Base-by-base conservation (phyloP, 2,329 filamentous ascomycete genomes). In the Aspergillus phoenicis region DNA sequence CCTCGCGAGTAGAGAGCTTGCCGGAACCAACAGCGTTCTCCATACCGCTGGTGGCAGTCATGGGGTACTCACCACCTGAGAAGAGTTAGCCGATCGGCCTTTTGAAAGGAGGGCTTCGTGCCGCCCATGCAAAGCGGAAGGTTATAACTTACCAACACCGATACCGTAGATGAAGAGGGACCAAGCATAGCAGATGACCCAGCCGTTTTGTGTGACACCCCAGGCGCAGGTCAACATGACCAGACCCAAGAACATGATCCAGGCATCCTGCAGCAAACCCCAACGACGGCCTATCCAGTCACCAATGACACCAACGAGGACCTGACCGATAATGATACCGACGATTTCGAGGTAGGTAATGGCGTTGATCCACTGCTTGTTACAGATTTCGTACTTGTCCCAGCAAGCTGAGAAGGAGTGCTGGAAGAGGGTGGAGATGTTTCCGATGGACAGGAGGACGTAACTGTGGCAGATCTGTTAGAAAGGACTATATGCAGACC, bases 131-230 rank as follows among this genome's bases (percentile, higher is more conserved):
- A 43, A 10, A 20, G 20, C 22, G 43, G 8, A 22, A n/a, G 3
- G 22, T 2, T 8, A 6, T 2, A 6, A 56, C 53, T 33, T 17
- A 56, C 53, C 53, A n/a, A 56, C 53, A 47, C 53, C 53, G 8
- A 56, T 22, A 4, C 53, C 53, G 53, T 56, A 56, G 39, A 56
- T 56, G 26, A 56, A 56, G 1, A 56, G 20, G 4, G 53, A 56
- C 53, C 53, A 56, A 17, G 53, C 53, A 56, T 56, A 56, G 39
- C 53, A 56, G 4, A 56, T 56, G 8, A 56, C 53, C 53, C 53
- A 56, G 5, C 53, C 53, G 26, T 56, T 56, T 17, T 56, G 53
- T n/a, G 53, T 56, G 39, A 45, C 43, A 36, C 53, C 53, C 53
- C 53, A 56, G n/a, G 53, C 53, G 24, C 39, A 45, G 13, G 43